Evolutionary conservation across 78 protist species (phyloP).

Genomic region (Dictyostelium capitatum): DNA sequence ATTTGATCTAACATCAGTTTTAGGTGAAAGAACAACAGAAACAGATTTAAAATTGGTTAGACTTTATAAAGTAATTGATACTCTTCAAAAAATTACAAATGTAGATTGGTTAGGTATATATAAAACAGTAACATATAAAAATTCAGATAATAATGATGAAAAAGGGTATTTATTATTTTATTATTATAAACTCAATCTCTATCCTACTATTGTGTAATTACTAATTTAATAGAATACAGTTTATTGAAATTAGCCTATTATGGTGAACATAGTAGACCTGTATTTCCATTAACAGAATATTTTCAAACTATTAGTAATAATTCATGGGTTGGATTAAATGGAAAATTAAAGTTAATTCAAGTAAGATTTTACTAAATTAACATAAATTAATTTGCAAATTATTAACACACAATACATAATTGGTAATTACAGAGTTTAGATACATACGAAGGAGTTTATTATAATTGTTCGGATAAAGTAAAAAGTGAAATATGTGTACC

Average conservation of each 20-base stretch:
- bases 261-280: slow-evolving; percentile 58
- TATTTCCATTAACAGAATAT: slow-evolving; percentile 51
- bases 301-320: slow-evolving; percentile 28
- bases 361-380: background rate
- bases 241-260: slow-evolving; percentile 47
- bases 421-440: background rate
- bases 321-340: slow-evolving; percentile 42
- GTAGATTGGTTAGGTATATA: slow-evolving; percentile 71
- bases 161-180: background rate
- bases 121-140: slow-evolving; percentile 5
- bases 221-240: background rate
- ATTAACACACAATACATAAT: background rate
- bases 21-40: background rate
- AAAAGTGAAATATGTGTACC: slow-evolving; percentile 64
- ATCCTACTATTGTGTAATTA: background rate
- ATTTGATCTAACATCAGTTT: slow-evolving; percentile 15
- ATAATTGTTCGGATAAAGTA: slow-evolving; percentile 74
- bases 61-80: slow-evolving; percentile 4
- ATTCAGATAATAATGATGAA: background rate
- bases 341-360: slow-evolving; percentile 39
- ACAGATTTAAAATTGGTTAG: background rate
- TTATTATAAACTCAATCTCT: background rate
- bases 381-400: no score
- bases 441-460: slow-evolving; percentile 54
- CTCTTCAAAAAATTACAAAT: slow-evolving; percentile 26